Conservation (phyloP, 2,329 filamentous ascomycete genomes). For the Plenodomus biglobosus region DNA sequence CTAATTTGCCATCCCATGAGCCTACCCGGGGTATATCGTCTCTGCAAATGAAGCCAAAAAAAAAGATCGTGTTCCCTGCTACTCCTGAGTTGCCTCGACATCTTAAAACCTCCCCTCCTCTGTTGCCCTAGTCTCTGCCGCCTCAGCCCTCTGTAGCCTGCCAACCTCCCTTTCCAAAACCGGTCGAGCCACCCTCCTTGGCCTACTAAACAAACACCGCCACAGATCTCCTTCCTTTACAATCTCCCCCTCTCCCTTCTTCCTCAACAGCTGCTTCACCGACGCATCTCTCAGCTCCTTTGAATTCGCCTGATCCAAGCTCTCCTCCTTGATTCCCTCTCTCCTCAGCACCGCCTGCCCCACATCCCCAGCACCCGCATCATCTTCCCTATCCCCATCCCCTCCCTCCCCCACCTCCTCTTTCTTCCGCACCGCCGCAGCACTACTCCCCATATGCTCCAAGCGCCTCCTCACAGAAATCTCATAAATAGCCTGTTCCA, state of each 20-base stretch:
- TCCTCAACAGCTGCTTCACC: slow-evolving; percentile 70
- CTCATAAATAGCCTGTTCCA: slow-evolving; percentile 90
- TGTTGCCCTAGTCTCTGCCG: slow-evolving; percentile 48
- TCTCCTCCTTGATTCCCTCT: slow-evolving; percentile 48
- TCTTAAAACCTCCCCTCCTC: not conserved
- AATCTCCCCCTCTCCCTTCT: slow-evolving; percentile 72
- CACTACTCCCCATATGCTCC: slow-evolving; percentile 64
- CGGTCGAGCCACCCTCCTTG: slow-evolving; percentile 42
- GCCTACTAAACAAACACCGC: slow-evolving; percentile 79
- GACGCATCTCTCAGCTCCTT: slow-evolving; percentile 75
- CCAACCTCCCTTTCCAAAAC: slow-evolving; percentile 49
- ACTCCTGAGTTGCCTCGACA: too few species aligned
- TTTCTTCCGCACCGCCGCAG: slow-evolving; percentile 5
- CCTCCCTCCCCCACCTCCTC: too few species aligned
- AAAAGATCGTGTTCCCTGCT: too few species aligned
- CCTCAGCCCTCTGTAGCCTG: slow-evolving; percentile 56
- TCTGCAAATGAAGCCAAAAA: too few species aligned
- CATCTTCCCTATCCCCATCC: slow-evolving; percentile 24
- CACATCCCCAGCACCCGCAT: slow-evolving; percentile 40
- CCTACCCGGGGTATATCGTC: too few species aligned
- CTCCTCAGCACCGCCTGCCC: too few species aligned
- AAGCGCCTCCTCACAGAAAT: slow-evolving; percentile 78
- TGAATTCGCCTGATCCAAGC: slow-evolving; percentile 81
- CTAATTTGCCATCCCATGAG: not conserved
- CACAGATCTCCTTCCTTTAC: slow-evolving; percentile 80